Evolutionary conservation across 1,284 basidiomycete species (phyloP), one percentile per base, ranked within the genome.

Genomic region (Sphagnurus paluster): DNA sequence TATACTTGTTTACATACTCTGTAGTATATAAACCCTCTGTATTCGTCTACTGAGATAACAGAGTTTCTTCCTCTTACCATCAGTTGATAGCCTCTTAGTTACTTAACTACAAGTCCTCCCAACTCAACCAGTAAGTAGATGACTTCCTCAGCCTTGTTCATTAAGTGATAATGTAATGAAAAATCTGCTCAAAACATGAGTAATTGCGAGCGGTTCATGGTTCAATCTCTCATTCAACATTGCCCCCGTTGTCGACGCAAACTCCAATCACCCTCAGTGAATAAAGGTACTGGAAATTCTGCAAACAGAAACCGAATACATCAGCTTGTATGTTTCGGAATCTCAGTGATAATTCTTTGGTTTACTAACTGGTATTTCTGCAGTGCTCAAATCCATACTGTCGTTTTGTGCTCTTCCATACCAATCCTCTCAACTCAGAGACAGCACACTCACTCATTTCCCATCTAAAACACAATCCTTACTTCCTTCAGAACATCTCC

Each of bases 251-350:
- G 38, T 29, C 23, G 11, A 39, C 26, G 38, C 19, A 25, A 39
- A 6, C 38, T 39, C 17, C 38, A 29, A 26, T 16, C 21, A 39
- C 38, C 38, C 5, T 39, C 38, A 4, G 6, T 39, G 24, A 39
- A 39, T 26, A 39, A 39, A 11, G 38, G 38, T 2, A 39, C 38
- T 6, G 24, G 38, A 26, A 39, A 39, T 26, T 26, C 38, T 16
- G 13, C 23, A 39, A 39, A 39, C 16, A 39, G 21, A 28, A 39
- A 39, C 24, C 38, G 38, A 5, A 39, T 39, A 2, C 38, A 39
- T 11, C 38, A 39, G 29, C 38, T 39, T 11, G 38, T 39, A 29
- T 9, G 38, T 14, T 14, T 19, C 16, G n/a, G n/a, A 6, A 26
- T 19, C 3, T 24, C 8, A 26, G 17, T 39, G 16, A 2, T 17